These are phyloP conservation scores for Chenopodium formosanum DNA, from an alignment of 148 eudicot genomes.

Conservation along the genomic window DNA sequence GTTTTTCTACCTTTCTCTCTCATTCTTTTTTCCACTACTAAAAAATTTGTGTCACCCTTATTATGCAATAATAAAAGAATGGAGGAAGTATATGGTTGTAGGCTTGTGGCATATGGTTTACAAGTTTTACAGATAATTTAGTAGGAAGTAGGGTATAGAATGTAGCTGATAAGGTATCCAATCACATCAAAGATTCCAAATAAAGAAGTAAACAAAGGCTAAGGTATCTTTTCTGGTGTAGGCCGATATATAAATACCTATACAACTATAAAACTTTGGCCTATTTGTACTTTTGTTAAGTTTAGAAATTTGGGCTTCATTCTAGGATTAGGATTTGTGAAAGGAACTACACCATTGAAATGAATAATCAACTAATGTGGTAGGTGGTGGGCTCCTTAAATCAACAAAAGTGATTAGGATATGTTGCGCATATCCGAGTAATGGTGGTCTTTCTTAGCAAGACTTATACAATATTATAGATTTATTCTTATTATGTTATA, in stretches of 20 bases:
- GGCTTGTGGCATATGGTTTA: no score
- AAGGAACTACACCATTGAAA: background rate
- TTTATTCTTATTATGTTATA: no score
- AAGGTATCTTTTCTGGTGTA: background rate
- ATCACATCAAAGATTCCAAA: conserved; percentile 17
- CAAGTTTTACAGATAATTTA: no score
- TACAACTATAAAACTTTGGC: background rate
- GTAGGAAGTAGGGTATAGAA: no score
- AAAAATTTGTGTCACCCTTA: no score
- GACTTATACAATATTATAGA: no score
- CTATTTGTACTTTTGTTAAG: background rate
- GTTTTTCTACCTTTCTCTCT: no score
- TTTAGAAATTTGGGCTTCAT: background rate
- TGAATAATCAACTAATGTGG: background rate
- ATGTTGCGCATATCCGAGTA: no score
- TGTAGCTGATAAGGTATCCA: background rate
- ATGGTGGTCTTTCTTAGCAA: no score
- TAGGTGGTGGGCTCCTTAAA: background rate
- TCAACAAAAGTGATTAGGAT: background rate
- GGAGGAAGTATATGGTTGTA: no score
- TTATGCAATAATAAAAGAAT: no score
- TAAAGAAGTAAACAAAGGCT: background rate
- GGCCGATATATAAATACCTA: background rate
- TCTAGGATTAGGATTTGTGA: conserved; percentile 1
- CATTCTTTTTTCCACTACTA: no score